These are phyloP conservation scores for Mycena amicta DNA, from an alignment of 768 basidiomycete species.

Conservation along the genomic window DNA sequence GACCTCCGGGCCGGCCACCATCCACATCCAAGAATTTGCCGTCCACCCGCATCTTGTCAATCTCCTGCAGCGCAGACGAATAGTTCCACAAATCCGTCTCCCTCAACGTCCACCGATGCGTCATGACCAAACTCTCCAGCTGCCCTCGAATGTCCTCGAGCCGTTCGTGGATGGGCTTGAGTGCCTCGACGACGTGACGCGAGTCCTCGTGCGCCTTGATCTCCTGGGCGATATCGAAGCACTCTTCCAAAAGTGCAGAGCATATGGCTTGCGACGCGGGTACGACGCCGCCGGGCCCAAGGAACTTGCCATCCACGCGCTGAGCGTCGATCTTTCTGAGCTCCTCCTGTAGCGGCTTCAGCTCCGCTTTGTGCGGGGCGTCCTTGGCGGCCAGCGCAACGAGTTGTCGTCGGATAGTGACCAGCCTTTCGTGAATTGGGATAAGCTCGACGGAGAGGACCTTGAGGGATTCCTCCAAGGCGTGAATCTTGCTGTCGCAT, in stretches of 20 bases:
- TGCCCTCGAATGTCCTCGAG: slow-evolving; percentile 83
- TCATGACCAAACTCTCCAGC: slow-evolving; percentile 88
- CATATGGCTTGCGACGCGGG: slow-evolving; percentile 92
- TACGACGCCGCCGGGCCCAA: slow-evolving; percentile 87
- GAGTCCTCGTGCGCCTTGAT: slow-evolving; percentile 92
- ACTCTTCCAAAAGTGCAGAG: slow-evolving; percentile 91
- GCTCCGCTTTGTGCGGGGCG: slow-evolving; percentile 80
- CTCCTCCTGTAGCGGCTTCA: slow-evolving; percentile 90
- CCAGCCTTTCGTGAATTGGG: slow-evolving; percentile 87
- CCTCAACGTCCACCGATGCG: slow-evolving; percentile 94
- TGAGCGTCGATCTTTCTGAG: slow-evolving; percentile 95
- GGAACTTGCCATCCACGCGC: slow-evolving; percentile 94
- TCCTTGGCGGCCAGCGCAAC: slow-evolving; percentile 88
- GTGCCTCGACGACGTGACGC: slow-evolving; percentile 79
- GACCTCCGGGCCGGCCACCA: slow-evolving; percentile 88
- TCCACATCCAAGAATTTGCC: slow-evolving; percentile 97
- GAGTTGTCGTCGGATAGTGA: slow-evolving; percentile 85
- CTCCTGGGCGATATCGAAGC: slow-evolving; percentile 94
- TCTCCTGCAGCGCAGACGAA: slow-evolving; percentile 89
- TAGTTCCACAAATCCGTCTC: slow-evolving; percentile 96
- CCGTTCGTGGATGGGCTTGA: slow-evolving; percentile 93
- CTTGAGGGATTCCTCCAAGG: slow-evolving; percentile 82
- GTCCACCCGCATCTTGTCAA: slow-evolving; percentile 95
- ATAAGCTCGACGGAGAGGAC: slow-evolving; percentile 89
- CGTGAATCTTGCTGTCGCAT: slow-evolving; percentile 78